Conservation (phyloP, 139 green algal genomes). For the Mesotaenium endlicherianum region DNA sequence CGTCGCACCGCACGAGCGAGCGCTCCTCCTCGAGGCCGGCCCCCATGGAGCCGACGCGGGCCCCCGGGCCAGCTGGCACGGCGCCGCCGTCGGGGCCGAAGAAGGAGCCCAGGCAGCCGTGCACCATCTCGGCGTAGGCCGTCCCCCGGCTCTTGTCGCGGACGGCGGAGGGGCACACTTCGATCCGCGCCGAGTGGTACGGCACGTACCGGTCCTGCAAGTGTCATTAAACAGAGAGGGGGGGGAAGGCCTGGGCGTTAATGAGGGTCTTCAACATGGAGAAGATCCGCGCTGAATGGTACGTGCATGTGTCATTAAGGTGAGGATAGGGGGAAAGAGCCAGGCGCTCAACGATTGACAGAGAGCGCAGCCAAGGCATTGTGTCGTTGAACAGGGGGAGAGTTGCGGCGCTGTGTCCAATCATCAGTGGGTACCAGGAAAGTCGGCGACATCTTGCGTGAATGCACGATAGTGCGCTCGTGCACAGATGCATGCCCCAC, state of each 20-base stretch:
- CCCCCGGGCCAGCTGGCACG: background rate
- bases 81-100: background rate
- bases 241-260: background rate
- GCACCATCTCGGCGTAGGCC: slow-evolving; percentile 32
- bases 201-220: slow-evolving; percentile 70
- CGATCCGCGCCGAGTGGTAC: slow-evolving; percentile 60
- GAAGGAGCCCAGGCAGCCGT: slow-evolving; percentile 18
- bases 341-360: no score
- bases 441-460: no score
- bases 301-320: background rate
- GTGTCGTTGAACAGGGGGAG: no score
- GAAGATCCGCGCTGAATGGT: background rate
- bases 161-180: slow-evolving; percentile 24
- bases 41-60: background rate
- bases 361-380: no score
- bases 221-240: background rate
- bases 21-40: background rate
- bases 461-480: no score
- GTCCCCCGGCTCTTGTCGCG: slow-evolving; percentile 25
- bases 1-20: slow-evolving; percentile 28
- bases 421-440: no score
- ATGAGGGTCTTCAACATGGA: background rate
- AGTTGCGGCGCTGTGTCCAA: no score
- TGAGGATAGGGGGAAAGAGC: background rate
- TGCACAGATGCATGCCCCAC: no score